phyloP scores from a whole-genome alignment of 2,329 filamentous ascomycete genomes.

The Akanthomyces dipterigenus region DNA sequence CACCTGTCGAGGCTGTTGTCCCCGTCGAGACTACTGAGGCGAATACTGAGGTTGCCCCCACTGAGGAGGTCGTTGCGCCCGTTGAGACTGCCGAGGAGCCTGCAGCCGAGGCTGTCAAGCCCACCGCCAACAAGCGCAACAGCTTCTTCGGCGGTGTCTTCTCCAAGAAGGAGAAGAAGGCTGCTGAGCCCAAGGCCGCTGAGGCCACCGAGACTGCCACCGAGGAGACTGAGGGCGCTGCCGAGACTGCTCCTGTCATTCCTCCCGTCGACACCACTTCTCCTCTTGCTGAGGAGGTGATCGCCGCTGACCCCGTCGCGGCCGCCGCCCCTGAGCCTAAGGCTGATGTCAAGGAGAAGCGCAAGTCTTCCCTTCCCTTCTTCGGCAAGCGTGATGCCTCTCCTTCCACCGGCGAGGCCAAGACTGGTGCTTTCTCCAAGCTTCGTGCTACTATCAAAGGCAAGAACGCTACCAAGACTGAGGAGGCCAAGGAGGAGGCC shows the following conservation, averaged over 20 bases:
- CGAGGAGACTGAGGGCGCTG: slow-evolving; percentile 33
- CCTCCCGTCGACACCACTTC: slow-evolving; percentile 52
- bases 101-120: slow-evolving; percentile 39
- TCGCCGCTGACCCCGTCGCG: slow-evolving; percentile 42
- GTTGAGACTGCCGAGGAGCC: slow-evolving; percentile 31
- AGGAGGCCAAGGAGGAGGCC: slow-evolving; percentile 27
- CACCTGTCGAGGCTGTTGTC: slow-evolving; percentile 23
- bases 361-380: slow-evolving; percentile 71
- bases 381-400: slow-evolving; percentile 71
- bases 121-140: slow-evolving; percentile 45
- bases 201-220: slow-evolving; percentile 30
- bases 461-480: slow-evolving; percentile 36
- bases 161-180: slow-evolving; percentile 55
- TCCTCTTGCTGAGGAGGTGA: slow-evolving; percentile 49
- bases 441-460: slow-evolving; percentile 50
- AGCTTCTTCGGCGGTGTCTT: slow-evolving; percentile 49
- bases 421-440: slow-evolving; percentile 51
- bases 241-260: slow-evolving; percentile 51
- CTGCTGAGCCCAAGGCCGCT: slow-evolving; percentile 40
- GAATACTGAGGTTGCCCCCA: slow-evolving; percentile 22
- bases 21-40: slow-evolving; percentile 26
- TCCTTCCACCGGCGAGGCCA: slow-evolving; percentile 48
- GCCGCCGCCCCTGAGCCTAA: slow-evolving; percentile 44
- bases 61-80: slow-evolving; percentile 29
- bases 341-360: slow-evolving; percentile 71